These are phyloP conservation scores for Bipolaris cookei DNA, from an alignment of 2,329 filamentous ascomycete species.

Conservation along the genomic window DNA sequence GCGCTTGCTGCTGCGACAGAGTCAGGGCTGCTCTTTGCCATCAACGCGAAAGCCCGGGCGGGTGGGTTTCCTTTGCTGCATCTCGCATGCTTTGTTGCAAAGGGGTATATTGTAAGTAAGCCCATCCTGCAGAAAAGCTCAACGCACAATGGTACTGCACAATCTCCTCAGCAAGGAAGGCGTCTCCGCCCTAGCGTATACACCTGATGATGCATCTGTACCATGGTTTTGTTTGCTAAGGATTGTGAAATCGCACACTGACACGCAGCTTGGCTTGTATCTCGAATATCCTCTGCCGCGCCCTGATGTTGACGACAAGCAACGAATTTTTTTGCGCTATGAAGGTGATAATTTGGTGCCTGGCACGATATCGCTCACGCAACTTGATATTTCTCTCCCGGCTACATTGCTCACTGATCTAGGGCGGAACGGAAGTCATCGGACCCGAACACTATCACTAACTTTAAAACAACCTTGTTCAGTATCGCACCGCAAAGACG, in stretches of 20 bases:
- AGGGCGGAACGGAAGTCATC: neutral
- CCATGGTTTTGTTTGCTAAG: neutral
- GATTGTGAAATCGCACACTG: neutral
- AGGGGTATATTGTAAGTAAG: conserved; percentile 3
- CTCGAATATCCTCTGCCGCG: neutral
- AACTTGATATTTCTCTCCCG: neutral
- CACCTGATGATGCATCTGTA: conserved; percentile 1
- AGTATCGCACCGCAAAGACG: neutral
- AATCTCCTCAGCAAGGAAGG: conserved; percentile 4
- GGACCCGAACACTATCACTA: neutral
- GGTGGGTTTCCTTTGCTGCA: conserved; percentile 10
- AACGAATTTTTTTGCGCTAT: neutral
- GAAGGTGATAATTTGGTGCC: conserved; percentile 6
- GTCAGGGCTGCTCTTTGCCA: conserved; percentile 12
- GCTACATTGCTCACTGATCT: neutral
- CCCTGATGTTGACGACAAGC: neutral
- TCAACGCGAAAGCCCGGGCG: conserved; percentile 11
- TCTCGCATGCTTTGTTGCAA: neutral
- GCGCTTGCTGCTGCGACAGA: conserved; percentile 3
- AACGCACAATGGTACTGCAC: neutral
- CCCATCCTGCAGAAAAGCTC: neutral
- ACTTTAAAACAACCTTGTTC: conserved; percentile 5
- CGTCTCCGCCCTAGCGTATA: conserved; percentile 1
- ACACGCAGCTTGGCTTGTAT: neutral
- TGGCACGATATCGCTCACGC: neutral